Evolutionary conservation across 1,139 yeast species (phyloP), one percentile per base, ranked within the genome.

Genomic region (Hansenula lynferdii): DNA sequence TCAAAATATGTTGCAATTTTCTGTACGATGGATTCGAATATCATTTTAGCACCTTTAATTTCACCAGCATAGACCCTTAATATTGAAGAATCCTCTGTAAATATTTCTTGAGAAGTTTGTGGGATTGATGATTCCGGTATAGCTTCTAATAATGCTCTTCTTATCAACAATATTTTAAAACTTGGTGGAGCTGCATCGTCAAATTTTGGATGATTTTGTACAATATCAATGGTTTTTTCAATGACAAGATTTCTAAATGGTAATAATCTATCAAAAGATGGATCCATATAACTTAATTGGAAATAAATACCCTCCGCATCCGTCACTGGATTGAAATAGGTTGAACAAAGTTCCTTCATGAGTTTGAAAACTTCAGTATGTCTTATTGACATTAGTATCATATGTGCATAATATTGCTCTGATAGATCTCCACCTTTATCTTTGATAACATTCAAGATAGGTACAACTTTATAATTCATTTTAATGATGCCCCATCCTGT

Each of bases 191-290:
- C n/a, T 16, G 28, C 10, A 6, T 23, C 28, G 9, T 30, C 25
- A 10, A 28, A 34, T 3, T 20, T 7, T 10, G 33, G 21, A 11
- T 36, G 33, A 6, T 14, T 2, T 15, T 29, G 30, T 8, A 45
- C 33, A 15, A n/a, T 28, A 4, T 18, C 8, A 6, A 37, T 37
- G 1, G 37, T 33, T 10, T 35, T 19, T 2, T 38, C 34, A 3
- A 44, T 15, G 3, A 39, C 36, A 6, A 21, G 20, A 3, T 35
- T 34, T 31, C 56, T 43, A 18, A 31, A 40, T 3, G 46, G 45
- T 7, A 46, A 18, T 9, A 52, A 25, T 8, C 34, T 25, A 31
- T 50, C 54, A 35, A 40, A 50, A 10, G 48, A 43, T 4, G 45
- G 39, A 29, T 52, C 57, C 5, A 47, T 28, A 7, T 34, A 30